Conservation (phyloP, 2,329 filamentous ascomycete genomes). For the Microsporum audouinii region DNA sequence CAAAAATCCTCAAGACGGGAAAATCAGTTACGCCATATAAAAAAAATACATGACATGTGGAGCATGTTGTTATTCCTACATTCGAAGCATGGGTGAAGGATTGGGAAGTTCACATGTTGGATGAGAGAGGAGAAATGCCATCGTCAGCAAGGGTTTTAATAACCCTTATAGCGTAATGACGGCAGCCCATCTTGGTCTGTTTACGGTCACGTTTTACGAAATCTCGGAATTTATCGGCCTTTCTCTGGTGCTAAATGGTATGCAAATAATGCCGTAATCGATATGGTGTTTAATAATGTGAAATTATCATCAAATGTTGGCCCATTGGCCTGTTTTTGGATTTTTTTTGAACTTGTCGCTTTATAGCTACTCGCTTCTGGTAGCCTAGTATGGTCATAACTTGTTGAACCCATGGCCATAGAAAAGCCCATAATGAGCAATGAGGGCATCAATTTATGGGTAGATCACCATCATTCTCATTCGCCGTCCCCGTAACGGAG, state of each 20-base stretch:
- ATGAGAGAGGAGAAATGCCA: slow-evolving; percentile 65
- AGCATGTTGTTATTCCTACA: slow-evolving; percentile 57
- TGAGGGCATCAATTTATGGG: background rate
- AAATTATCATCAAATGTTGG: too few relatives aligned
- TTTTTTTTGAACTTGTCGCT: too few relatives aligned
- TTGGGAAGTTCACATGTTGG: slow-evolving; percentile 59
- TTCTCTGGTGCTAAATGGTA: too few relatives aligned
- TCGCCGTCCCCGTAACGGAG: too few relatives aligned
- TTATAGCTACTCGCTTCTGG: too few relatives aligned
- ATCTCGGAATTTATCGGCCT: too few relatives aligned
- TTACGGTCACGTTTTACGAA: too few relatives aligned
- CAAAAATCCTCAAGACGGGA: slow-evolving; percentile 59
- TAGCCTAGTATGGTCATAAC: background rate
- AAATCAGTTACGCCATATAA: slow-evolving; percentile 68
- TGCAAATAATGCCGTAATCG: too few relatives aligned
- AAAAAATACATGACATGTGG: slow-evolving; percentile 59
- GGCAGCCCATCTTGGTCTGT: background rate
- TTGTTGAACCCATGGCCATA: background rate
- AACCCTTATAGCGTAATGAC: background rate
- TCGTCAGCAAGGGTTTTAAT: slow-evolving; percentile 48
- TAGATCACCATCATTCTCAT: background rate
- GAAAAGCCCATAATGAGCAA: too few relatives aligned
- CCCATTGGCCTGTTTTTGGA: too few relatives aligned
- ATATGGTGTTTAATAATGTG: too few relatives aligned
- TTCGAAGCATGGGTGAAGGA: slow-evolving; percentile 51